A percentile compares a stretch with the other conserved stretches of the same genome.
Conservation (phyloP, 2,329 filamentous ascomycete species). For the Fusarium domesticum region DNA sequence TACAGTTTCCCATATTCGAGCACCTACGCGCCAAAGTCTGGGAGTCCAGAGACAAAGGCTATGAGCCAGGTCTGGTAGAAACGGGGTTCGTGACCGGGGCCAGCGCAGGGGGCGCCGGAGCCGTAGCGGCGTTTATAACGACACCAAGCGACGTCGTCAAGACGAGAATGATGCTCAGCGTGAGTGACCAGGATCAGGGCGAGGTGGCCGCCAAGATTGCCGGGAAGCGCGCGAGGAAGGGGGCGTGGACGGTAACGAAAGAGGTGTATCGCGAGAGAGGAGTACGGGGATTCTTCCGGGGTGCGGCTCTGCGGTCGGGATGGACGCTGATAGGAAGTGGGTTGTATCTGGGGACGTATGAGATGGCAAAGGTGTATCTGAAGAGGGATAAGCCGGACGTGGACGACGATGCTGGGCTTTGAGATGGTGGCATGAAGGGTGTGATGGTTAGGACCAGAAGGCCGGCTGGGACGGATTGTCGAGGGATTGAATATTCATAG, state of each 20-base stretch:
- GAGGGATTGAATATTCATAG: too few species aligned
- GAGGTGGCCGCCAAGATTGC: constrained; percentile 20
- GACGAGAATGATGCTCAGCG: constrained; percentile 80
- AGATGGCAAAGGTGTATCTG: constrained; percentile 69
- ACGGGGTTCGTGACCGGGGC: constrained; percentile 68
- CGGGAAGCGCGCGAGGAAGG: constrained; percentile 35
- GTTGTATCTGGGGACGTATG: constrained; percentile 82
- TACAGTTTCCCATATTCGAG: constrained; percentile 89
- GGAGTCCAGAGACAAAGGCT: constrained; percentile 31
- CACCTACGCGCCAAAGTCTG: constrained; percentile 57
- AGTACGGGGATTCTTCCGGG: constrained; percentile 71
- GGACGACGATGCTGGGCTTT: constrained; percentile 37
- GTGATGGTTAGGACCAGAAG: too few species aligned
- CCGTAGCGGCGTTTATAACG: constrained; percentile 74
- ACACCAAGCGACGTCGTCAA: constrained; percentile 89
- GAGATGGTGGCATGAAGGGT: too few species aligned
- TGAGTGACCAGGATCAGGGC: constrained; percentile 34
- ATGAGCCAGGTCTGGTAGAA: constrained; percentile 50
- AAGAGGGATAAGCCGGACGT: constrained; percentile 40
- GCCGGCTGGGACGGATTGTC: too few species aligned
- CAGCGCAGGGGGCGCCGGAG: constrained; percentile 72
- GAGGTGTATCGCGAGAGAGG: constrained; percentile 67
- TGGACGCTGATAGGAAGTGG: constrained; percentile 85
- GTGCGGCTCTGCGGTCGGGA: constrained; percentile 66
- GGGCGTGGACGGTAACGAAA: constrained; percentile 58